Evolutionary conservation across 805 yeast genomes (phyloP), one percentile per base, ranked within the genome.

Genomic region (Clavispora fructus): DNA sequence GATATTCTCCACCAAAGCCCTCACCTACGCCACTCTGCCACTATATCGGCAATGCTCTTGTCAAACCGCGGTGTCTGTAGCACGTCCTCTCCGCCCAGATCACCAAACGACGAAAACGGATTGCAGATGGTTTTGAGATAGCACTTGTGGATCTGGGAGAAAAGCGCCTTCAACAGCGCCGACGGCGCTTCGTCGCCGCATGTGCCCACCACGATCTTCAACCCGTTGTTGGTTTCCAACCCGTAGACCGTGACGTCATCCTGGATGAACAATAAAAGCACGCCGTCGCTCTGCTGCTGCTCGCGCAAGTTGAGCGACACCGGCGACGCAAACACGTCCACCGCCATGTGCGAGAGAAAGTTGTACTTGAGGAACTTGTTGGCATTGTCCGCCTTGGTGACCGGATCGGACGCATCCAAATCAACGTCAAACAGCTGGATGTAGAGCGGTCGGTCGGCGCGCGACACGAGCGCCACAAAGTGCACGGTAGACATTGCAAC

Each of bases 321-420:
- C 0, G 81, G 79, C 28, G 85, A 78, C 30, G 81, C 71, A 56
- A 85, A 82, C 17, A 83, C 75, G 60, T 85, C 91, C 23, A 85
- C 65, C 6, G 89, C 81, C 85, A 85, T 83, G 58, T 85, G 88
- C n/a, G 87, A 77, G 28, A 85, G 67, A 54, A 84, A 84, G 56
- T 85, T 82, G 65, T 80, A 83, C 54, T 83, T 80, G 28, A 83
- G 64, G 45, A 78, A 64, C 48, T 69, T 71, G 52, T 79, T 74
- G 39, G 74, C 69, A 33, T 63, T 58, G 16, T 53, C 43, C 11
- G 48, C 25, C 8, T 32, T 31, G 31, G 26, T 14, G 6, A 23
- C 12, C 49, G 40, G 19, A 28, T 43, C 46, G 19, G 27, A 4
- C 17, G 30, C 35, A 6, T 44, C 35, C 16, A 23, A 16, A 12